Conservation (phyloP, 2,329 filamentous ascomycete species). For the Clonostachys sp. region DNA sequence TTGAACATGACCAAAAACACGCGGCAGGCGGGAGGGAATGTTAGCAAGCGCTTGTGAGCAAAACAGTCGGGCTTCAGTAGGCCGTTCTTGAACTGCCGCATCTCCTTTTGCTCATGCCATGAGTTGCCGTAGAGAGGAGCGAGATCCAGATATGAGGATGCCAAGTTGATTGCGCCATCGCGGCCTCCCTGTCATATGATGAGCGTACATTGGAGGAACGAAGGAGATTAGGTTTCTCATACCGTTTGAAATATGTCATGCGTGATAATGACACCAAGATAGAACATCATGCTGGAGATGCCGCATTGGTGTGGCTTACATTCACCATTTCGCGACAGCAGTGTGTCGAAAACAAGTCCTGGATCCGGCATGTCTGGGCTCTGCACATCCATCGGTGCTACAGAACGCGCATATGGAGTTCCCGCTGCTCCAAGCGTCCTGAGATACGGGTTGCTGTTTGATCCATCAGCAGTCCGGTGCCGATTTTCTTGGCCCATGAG, state of each 20-base stretch:
- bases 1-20: slow-evolving; percentile 75
- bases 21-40: slow-evolving; percentile 67
- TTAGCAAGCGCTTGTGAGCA: slow-evolving; percentile 64
- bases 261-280: slow-evolving; percentile 70
- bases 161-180: slow-evolving; percentile 49
- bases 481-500: slow-evolving; percentile 58
- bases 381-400: slow-evolving; percentile 51
- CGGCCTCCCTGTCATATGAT: slow-evolving; percentile 55
- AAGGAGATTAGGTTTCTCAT: background rate
- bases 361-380: slow-evolving; percentile 66
- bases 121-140: slow-evolving; percentile 69
- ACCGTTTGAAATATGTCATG: slow-evolving; percentile 48
- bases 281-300: slow-evolving; percentile 67
- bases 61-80: slow-evolving; percentile 70
- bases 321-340: slow-evolving; percentile 43
- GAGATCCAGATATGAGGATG: slow-evolving; percentile 68
- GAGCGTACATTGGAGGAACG: slow-evolving; percentile 48
- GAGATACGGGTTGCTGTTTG: slow-evolving; percentile 63
- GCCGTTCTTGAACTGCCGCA: slow-evolving; percentile 67
- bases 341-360: slow-evolving; percentile 53
- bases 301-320: slow-evolving; percentile 64
- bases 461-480: slow-evolving; percentile 68
- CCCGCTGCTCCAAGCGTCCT: slow-evolving; percentile 64
- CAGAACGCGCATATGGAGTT: slow-evolving; percentile 62
- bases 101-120: slow-evolving; percentile 58